Evolutionary conservation across 1,284 basidiomycete species (phyloP).

Genomic region (Boletus chippewaensis): DNA sequence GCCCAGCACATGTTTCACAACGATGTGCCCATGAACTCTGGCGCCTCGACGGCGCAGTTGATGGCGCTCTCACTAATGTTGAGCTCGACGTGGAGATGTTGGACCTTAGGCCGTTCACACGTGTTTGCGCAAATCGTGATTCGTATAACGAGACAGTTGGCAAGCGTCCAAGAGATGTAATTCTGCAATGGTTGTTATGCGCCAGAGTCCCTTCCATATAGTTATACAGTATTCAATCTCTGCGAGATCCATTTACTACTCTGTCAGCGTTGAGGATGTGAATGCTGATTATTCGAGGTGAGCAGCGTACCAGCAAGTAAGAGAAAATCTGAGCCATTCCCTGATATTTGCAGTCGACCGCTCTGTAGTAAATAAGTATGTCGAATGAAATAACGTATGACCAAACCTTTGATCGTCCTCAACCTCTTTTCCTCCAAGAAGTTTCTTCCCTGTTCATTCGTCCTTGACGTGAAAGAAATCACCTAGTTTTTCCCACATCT

Average conservation of each 20-base stretch:
- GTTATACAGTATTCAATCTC: not conserved
- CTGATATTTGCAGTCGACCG: not conserved
- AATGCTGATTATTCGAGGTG: too few relatives aligned
- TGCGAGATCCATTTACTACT: not conserved
- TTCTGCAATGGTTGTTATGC: not conserved
- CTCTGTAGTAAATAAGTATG: not conserved
- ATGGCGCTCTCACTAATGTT: too few relatives aligned
- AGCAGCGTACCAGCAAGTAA: too few relatives aligned
- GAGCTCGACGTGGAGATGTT: too few relatives aligned
- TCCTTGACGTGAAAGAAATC: slow-evolving; percentile 9
- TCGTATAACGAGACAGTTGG: too few relatives aligned
- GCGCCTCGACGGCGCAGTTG: too few relatives aligned
- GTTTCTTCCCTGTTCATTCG: not conserved
- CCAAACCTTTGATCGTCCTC: not conserved
- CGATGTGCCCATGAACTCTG: too few relatives aligned
- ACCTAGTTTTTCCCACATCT: slow-evolving; percentile 6
- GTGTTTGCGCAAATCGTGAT: too few relatives aligned
- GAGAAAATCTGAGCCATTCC: too few relatives aligned
- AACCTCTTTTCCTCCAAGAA: not conserved
- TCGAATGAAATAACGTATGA: not conserved
- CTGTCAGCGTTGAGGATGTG: not conserved
- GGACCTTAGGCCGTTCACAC: too few relatives aligned
- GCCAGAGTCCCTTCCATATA: not conserved
- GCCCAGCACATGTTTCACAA: too few relatives aligned
- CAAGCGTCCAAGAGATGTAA: too few relatives aligned